Evolutionary conservation across 1,284 basidiomycete genomes (phyloP).

Genomic region (Trichosporon ovoides): DNA sequence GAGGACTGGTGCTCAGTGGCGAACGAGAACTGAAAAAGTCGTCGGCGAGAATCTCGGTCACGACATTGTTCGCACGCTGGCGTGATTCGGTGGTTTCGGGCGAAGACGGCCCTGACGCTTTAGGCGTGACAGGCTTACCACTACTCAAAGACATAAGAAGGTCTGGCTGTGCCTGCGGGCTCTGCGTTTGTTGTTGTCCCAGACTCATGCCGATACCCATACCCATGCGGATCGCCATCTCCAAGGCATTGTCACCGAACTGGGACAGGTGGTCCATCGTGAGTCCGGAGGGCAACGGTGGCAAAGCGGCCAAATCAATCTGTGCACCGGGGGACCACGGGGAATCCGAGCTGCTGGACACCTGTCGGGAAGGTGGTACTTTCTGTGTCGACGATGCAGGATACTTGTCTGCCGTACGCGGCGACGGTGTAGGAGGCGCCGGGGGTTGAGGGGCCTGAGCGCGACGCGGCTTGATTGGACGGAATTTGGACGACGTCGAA

Average conservation of each 20-base stretch:
- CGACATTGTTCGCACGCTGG: conserved; percentile 27
- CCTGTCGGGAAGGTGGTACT: conserved; percentile 8
- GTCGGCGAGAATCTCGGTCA: conserved; percentile 44
- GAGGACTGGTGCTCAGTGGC: conserved; percentile 29
- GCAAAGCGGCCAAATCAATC: conserved; percentile 25
- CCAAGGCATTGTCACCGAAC: conserved; percentile 43
- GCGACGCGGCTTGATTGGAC: conserved; percentile 26
- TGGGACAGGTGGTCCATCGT: conserved; percentile 43
- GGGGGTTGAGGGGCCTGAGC: conserved; percentile 20
- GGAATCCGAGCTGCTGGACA: conserved; percentile 18
- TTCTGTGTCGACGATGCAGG: conserved; percentile 9
- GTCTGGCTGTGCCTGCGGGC: conserved; percentile 2
- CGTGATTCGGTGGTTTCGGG: conserved; percentile 7
- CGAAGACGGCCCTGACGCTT: conserved; percentile 4
- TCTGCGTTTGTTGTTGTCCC: conserved; percentile 18
- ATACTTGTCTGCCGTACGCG: conserved; percentile 9
- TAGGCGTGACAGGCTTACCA: not conserved
- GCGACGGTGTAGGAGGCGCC: conserved; percentile 17
- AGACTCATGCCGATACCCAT: conserved; percentile 49
- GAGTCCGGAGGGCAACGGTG: conserved; percentile 44
- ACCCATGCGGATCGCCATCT: conserved; percentile 50
- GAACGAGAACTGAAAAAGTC: conserved; percentile 36
- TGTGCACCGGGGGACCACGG: not conserved
- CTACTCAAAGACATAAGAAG: not conserved
- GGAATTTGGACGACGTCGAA: conserved; percentile 13